Percentiles rank a stretch among this genome's conserved stretches.
phyloP scores from a whole-genome alignment of 2,329 filamentous ascomycete species.

The Trichophyton mentagrophytes region DNA sequence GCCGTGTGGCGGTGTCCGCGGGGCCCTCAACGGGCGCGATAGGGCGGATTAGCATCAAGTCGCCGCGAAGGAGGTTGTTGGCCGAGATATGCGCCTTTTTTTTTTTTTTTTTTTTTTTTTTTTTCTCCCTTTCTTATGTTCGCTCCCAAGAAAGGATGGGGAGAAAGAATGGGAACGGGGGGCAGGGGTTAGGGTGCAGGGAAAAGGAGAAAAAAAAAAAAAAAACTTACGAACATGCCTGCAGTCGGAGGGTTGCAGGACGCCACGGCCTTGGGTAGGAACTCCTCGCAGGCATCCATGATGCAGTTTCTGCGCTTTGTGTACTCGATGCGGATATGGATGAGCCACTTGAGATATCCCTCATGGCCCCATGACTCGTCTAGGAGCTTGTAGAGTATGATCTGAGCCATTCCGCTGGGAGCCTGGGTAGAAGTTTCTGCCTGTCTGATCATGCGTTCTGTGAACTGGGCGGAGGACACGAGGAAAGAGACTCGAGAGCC shows the following conservation, averaged over 20 bases:
- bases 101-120: too few relatives aligned
- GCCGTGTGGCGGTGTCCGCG: too few relatives aligned
- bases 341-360: slow-evolving; percentile 81
- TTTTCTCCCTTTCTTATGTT: neutral
- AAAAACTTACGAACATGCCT: slow-evolving; percentile 85
- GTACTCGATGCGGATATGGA: slow-evolving; percentile 68
- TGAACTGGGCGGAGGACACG: slow-evolving; percentile 70
- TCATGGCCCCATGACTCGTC: slow-evolving; percentile 91
- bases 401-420: slow-evolving; percentile 70
- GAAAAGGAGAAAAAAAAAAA: slow-evolving; percentile 17
- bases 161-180: neutral
- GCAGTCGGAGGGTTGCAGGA: slow-evolving; percentile 66
- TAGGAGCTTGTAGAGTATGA: slow-evolving; percentile 74
- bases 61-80: too few relatives aligned
- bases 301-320: slow-evolving; percentile 65
- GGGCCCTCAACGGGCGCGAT: too few relatives aligned
- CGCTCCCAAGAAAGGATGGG: too few relatives aligned
- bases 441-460: slow-evolving; percentile 70
- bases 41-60: too few relatives aligned
- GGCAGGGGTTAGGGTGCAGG: neutral
- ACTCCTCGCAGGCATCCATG: slow-evolving; percentile 62
- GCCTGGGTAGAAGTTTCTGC: slow-evolving; percentile 76
- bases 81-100: too few relatives aligned
- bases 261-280: slow-evolving; percentile 59
- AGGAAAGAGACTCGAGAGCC: slow-evolving; percentile 79